Conservation (phyloP, 2,329 filamentous ascomycete species). For the Malbranchea cinnamomea region DNA sequence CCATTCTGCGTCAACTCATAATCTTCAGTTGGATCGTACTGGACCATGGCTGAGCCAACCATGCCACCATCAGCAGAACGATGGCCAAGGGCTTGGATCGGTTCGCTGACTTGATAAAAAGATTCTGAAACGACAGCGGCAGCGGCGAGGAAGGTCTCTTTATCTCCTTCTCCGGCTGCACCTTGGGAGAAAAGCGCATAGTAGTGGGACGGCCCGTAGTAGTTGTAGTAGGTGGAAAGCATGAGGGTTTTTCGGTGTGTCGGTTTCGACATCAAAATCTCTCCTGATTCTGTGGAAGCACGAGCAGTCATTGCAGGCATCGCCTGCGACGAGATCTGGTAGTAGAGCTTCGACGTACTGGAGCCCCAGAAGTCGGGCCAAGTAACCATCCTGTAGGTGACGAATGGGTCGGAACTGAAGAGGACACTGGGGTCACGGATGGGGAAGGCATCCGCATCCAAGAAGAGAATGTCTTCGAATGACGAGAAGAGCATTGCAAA, state of each 20-base stretch:
- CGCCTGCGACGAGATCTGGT: conserved; percentile 21
- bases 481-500: conserved; percentile 36
- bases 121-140: conserved; percentile 25
- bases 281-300: conserved; percentile 29
- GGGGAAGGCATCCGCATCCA: conserved; percentile 35
- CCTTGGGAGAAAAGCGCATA: conserved; percentile 34
- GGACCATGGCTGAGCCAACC: conserved; percentile 25
- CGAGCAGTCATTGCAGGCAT: conserved; percentile 11
- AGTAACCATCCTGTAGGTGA: conserved; percentile 25
- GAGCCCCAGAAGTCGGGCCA: conserved; percentile 36
- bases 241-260: conserved; percentile 28
- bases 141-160: conserved; percentile 35
- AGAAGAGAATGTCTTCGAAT: conserved; percentile 34
- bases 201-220: conserved; percentile 31
- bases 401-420: conserved; percentile 29
- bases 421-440: conserved; percentile 27
- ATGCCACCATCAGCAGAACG: conserved; percentile 14
- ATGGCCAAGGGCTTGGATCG: conserved; percentile 21
- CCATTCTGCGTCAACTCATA: conserved; percentile 14
- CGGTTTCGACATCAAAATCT: conserved; percentile 31
- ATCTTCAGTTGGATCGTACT: conserved; percentile 23
- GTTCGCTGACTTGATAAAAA: conserved; percentile 29
- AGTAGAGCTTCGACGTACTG: conserved; percentile 25
- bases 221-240: conserved; percentile 36
- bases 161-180: conserved; percentile 35